These are phyloP conservation scores for Lodderomyces orthopsilosis DNA, from an alignment of 1,139 yeast species.

Conservation along the genomic window DNA sequence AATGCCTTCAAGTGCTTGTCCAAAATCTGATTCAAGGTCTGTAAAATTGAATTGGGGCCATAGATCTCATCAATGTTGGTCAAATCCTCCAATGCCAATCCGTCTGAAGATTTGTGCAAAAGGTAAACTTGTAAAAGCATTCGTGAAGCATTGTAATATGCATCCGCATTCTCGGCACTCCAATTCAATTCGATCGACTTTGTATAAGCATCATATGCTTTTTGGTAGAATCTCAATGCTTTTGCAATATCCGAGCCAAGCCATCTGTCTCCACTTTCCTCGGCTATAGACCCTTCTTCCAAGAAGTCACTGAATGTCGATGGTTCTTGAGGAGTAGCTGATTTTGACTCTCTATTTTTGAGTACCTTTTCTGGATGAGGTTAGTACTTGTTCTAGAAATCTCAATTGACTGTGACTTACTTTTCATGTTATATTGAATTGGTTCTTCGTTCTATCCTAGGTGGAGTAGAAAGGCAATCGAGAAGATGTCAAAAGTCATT, in stretches of 20 bases:
- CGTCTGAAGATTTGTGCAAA: constrained; percentile 33
- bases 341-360: constrained; percentile 14
- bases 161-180: constrained; percentile 25
- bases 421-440: background rate
- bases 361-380: constrained; percentile 9
- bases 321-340: constrained; percentile 17
- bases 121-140: constrained; percentile 47
- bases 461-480: too few species aligned
- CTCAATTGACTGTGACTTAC: background rate
- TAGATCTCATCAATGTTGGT: constrained; percentile 41
- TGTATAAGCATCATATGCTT: constrained; percentile 39
- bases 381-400: constrained; percentile 10
- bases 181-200: constrained; percentile 23
- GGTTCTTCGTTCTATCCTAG: too few species aligned
- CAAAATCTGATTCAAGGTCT: constrained; percentile 32
- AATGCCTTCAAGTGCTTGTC: constrained; percentile 40
- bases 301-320: constrained; percentile 43
- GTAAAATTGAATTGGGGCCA: constrained; percentile 34
- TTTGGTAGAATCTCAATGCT: constrained; percentile 51
- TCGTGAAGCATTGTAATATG: constrained; percentile 48
- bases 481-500: too few species aligned
- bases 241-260: constrained; percentile 52
- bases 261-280: constrained; percentile 61
- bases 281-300: constrained; percentile 48
- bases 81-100: constrained; percentile 36